Percentiles rank a stretch among this genome's conserved stretches.
Evolutionary conservation across 148 eudicot genomes (phyloP).

Genomic region (Mesembryanthemum crystallinum): DNA sequence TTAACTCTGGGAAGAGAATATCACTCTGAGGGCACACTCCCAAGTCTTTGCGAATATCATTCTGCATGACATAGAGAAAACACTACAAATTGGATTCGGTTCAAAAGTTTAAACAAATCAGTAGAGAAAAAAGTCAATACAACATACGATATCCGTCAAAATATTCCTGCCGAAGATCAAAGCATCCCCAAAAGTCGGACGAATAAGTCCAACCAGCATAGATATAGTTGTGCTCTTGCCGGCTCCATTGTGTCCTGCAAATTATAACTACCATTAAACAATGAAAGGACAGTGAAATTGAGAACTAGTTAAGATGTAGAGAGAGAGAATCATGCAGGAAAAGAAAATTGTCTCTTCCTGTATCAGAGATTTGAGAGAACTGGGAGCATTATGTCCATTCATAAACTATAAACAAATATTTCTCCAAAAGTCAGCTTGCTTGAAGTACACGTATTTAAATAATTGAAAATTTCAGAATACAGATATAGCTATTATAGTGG

Average conservation of each 20-base stretch:
- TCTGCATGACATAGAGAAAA: slow-evolving; percentile 44
- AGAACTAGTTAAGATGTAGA: neutral
- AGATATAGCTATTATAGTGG: neutral
- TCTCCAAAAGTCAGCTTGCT: neutral
- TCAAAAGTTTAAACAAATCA: neutral
- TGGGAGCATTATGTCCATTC: neutral
- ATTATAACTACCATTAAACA: neutral
- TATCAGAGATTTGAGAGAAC: slow-evolving; percentile 3
- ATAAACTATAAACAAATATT: neutral
- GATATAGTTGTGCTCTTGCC: slow-evolving; percentile 99
- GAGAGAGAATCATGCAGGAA: neutral
- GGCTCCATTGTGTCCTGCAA: slow-evolving; percentile 96
- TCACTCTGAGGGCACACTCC: slow-evolving; percentile 98
- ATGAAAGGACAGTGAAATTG: neutral
- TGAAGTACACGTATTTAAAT: neutral
- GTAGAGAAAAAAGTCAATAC: neutral
- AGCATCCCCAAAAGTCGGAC: slow-evolving; percentile 95
- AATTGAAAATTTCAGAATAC: slow-evolving; percentile 4
- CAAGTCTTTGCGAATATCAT: slow-evolving; percentile 82
- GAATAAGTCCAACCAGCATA: slow-evolving; percentile 96
- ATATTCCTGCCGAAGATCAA: slow-evolving; percentile 81
- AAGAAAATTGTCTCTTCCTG: neutral
- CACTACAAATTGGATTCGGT: neutral
- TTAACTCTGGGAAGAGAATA: slow-evolving; percentile 91
- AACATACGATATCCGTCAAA: slow-evolving; percentile 79